Percentiles rank a stretch among this genome's conserved stretches.
Conservation (phyloP, 192 early-diverging fungal species). For the Backusella parvicylindrica region DNA sequence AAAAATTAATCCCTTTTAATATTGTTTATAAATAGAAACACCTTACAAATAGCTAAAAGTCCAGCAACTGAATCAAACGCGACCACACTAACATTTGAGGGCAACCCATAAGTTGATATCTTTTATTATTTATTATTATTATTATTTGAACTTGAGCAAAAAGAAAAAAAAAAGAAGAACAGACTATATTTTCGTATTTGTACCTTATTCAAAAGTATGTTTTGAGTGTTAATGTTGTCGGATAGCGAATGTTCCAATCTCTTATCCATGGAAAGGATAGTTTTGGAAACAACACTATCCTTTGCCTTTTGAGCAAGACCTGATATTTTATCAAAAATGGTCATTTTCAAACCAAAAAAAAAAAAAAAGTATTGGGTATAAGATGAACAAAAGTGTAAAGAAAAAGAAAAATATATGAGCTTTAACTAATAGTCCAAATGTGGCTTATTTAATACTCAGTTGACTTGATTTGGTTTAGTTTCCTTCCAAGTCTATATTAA, state of each 20-base stretch:
- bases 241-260: conserved; percentile 27
- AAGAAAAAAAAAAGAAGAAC: not conserved
- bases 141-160: not conserved
- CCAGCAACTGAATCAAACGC: conserved; percentile 54
- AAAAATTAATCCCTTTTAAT: not conserved
- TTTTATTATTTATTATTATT: not conserved
- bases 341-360: conserved; percentile 19
- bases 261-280: conserved; percentile 26
- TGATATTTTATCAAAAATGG: conserved; percentile 31
- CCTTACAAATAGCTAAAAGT: conserved; percentile 52
- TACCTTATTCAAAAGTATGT: conserved; percentile 6
- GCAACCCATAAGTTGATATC: conserved; percentile 40
- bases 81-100: conserved; percentile 33
- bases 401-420: not conserved
- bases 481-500: no score
- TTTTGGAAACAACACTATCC: conserved; percentile 19
- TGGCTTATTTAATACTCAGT: not conserved
- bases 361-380: not conserved
- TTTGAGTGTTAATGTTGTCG: not conserved
- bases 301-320: conserved; percentile 26
- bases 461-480: not conserved
- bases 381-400: not conserved
- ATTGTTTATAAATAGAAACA: not conserved
- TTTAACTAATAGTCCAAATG: not conserved
- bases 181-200: not conserved